Base-by-base conservation (phyloP, 768 basidiomycete genomes). In the Termitomyces sp. region DNA sequence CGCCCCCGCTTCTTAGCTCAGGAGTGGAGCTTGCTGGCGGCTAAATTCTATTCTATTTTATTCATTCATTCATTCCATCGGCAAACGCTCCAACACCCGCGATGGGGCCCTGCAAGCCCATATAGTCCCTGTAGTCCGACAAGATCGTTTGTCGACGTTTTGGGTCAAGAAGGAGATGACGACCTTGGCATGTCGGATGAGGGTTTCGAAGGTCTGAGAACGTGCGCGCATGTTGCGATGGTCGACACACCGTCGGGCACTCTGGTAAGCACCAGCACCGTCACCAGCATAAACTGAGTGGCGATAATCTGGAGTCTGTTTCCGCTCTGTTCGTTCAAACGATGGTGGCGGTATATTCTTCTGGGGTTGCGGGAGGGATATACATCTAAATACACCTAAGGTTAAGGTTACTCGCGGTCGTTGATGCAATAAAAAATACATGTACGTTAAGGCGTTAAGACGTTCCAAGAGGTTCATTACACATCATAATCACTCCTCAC, bases 151-250 rank as follows among this genome's bases (percentile, higher is more conserved):
- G 83, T 85, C 7, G 82, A 85, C 57, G 79, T 84, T 10, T 66
- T 62, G 30, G 23, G 14, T 36, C 65, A 66, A 20, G 82, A 86
- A 23, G 23, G 2, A 13, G 81, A 84, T 0, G 85, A 85, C 2
- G 91, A 87, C 26, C 75, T 90, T 1, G 90, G 79, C 23, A 70
- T 82, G 62, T 88, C 85, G 13, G 91, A 92, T 63, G 86, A 86
- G 35, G 92, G 85, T 4, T 98, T 84, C 69, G 95, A 98, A 67
- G 95, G 94, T 0, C 72, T 98, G 95, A 98, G 76, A 98, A 98
- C 67, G 95, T 98, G 20, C 83, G 96, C 26, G 94, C 90, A 1
- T 94, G 92, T 70, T 94, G 91, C 66, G 91, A 93, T 69, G 91
- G 91, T n/a, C 80, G 84, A 54, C 93, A 95, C 71, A 93, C 91